Evolutionary conservation across 1,139 yeast genomes (phyloP), one percentile per base, ranked within the genome.

Genomic region (Kazachstania sp.): DNA sequence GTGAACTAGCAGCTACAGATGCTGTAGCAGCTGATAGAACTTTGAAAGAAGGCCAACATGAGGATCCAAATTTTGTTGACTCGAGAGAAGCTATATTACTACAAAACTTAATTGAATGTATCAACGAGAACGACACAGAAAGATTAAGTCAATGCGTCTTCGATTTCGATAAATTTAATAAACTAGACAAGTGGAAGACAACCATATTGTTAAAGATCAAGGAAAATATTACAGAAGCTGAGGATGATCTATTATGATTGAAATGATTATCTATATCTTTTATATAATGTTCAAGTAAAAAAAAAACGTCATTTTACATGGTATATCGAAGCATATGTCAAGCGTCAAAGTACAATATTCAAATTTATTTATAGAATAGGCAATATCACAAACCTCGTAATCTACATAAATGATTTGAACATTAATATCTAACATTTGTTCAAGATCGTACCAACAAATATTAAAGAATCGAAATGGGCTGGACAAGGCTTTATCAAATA

Each of bases 141-240:
- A 75, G 71, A 44, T 79, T 86, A 61, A 78, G 95, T 4, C 81
- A 81, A 56, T 78, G 79, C 54, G 83, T 90, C 23, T 85, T 75
- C 64, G 95, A 86, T 54, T 92, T 70, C 61, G 98, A 92, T 66
- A 95, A 86, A 66, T 88, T 86, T 65, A 74, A 83, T 56, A 87
- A 88, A 67, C 78, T 92, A 50, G 98, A 94, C 66, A 86, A 84
- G 59, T 83, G 95, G 81, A 88, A 86, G 72, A 86, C 96, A n/a
- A 81, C 86, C 36, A 72, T 92, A 48, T 74, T 94, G 56, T 75
- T 90, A 60, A 83, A 83, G 68, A 81, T 92, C 58, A 92, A 92
- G 72, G 83, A 78, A 55, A 69, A 77, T 8, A 83, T 86, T 45
- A 78, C 79, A 42, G 83, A 79, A 50, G 84, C 81, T 44, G 95